Percentiles rank a stretch among this genome's conserved stretches.
Conservation (phyloP, 352 stramenopile genomes). For the Pythium rhizo-oryzae region DNA sequence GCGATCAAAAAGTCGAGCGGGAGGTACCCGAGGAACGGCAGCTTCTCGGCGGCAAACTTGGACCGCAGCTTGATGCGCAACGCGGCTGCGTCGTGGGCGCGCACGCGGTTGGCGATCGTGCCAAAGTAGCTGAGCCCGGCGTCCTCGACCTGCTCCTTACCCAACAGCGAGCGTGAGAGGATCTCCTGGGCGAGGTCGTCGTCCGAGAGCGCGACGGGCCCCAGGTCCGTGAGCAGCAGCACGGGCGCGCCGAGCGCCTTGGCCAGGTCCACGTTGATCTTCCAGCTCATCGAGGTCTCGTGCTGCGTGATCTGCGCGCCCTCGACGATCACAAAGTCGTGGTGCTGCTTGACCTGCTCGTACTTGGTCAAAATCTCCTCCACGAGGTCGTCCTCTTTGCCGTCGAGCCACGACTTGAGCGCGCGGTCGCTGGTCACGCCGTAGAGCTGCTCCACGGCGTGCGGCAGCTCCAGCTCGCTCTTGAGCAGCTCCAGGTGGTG, state of each 20-base stretch:
- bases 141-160: constrained; percentile 63
- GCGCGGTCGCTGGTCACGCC: constrained; percentile 65
- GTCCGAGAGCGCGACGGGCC: constrained; percentile 24
- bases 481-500: constrained; percentile 75
- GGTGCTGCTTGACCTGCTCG: constrained; percentile 49
- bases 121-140: constrained; percentile 69
- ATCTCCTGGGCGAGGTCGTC: constrained; percentile 54
- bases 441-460: constrained; percentile 51
- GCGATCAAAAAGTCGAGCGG: constrained; percentile 66
- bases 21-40: constrained; percentile 70
- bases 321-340: constrained; percentile 88
- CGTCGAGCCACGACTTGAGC: constrained; percentile 52
- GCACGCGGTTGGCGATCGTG: constrained; percentile 77
- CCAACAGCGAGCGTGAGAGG: constrained; percentile 49
- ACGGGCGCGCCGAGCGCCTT: constrained; percentile 68
- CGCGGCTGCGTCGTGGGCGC: constrained; percentile 38
- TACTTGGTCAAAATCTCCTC: constrained; percentile 75
- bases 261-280: constrained; percentile 79
- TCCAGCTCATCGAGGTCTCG: constrained; percentile 78
- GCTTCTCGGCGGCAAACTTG: constrained; percentile 40
- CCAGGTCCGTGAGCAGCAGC: constrained; percentile 65
- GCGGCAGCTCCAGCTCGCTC: constrained; percentile 54
- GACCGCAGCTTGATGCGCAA: constrained; percentile 38
- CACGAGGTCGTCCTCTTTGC: constrained; percentile 66
- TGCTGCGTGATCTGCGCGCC: constrained; percentile 64